Evolutionary conservation across 1,284 basidiomycete genomes (phyloP).

Genomic region (Leccinum subrobustum): DNA sequence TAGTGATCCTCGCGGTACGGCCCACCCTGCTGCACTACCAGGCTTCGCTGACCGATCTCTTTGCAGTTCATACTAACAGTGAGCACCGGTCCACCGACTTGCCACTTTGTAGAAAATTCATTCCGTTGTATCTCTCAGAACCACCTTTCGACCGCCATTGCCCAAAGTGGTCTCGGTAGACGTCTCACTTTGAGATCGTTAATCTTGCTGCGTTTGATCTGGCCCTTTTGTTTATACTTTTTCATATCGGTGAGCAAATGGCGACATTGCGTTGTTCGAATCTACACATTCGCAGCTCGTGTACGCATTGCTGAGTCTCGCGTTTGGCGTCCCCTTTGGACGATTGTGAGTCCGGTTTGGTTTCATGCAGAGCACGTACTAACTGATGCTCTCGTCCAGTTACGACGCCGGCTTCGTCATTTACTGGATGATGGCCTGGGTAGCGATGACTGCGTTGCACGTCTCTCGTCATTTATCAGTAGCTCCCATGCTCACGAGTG

Average conservation of each 20-base stretch:
- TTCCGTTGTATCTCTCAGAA: conserved; percentile 13
- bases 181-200: conserved; percentile 54
- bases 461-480: conserved; percentile 17
- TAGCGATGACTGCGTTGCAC: conserved; percentile 58
- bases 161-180: conserved; percentile 44
- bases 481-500: conserved; percentile 4
- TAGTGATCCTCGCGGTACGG: conserved; percentile 55
- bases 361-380: not conserved
- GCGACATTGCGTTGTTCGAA: not conserved
- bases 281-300: conserved; percentile 34
- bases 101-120: not conserved
- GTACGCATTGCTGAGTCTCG: conserved; percentile 64
- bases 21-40: conserved; percentile 30
- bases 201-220: conserved; percentile 52
- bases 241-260: conserved; percentile 51
- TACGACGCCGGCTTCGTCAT: conserved; percentile 67
- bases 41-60: conserved; percentile 24
- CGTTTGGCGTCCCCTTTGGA: conserved; percentile 62
- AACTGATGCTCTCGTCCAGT: conserved; percentile 13
- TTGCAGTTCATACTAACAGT: conserved; percentile 41
- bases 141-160: conserved; percentile 35
- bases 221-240: conserved; percentile 58
- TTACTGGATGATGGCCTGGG: conserved; percentile 74
- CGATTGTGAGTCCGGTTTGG: conserved; percentile 38
- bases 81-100: conserved; percentile 29